Base-by-base conservation (phyloP, 2,329 filamentous ascomycete species). In the Trichoderma sp. region DNA sequence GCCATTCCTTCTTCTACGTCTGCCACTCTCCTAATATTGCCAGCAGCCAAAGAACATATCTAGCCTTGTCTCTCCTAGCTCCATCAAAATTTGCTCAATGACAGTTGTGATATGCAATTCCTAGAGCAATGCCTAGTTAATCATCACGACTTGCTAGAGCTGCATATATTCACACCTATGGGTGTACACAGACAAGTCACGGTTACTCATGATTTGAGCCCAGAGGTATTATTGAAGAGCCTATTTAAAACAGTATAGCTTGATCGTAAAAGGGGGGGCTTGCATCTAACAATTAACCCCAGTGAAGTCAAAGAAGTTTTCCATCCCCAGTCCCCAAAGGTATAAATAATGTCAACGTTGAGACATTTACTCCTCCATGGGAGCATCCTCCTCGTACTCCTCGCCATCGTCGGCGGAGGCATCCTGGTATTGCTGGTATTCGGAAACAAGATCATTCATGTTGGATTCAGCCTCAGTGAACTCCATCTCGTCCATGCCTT, bases 401-500 rank as follows among this genome's bases (percentile, higher is more conserved):
- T 97, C 94, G 76, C 92, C 95, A 84, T 98, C 96, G 72, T 95
- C 96, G 83, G 97, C 89, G 77, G 92, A 92, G 81, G 96, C 96
- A 83, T 98, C 96, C 89, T 98, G 96, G 90, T 98, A 98, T 85
- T 99, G 96, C 89, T 98, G 96, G 87, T 98, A 98, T 84, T 99
- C 96, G 72, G 94, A 97, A 78, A 98, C 94, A 81, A 99, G 87
- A 83, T 99, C 96, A 88, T 98, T 98, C 95, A 99, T 98, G 89
- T 99, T 99, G 85, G 93, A 97, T 90, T 98, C 96, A 77, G 96
- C 96, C 89, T 98, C 96, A 81, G 96, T 98, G 88, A 99, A 99
- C 87, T 99, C 96, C 96, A 98, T 98, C 91, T 98, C 96, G 85
- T 99, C 96, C 96, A 99, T 98, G 87, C 96, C 96, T 89, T 99